Conservation (phyloP, 148 eudicot species). For the Silene latifolia region DNA sequence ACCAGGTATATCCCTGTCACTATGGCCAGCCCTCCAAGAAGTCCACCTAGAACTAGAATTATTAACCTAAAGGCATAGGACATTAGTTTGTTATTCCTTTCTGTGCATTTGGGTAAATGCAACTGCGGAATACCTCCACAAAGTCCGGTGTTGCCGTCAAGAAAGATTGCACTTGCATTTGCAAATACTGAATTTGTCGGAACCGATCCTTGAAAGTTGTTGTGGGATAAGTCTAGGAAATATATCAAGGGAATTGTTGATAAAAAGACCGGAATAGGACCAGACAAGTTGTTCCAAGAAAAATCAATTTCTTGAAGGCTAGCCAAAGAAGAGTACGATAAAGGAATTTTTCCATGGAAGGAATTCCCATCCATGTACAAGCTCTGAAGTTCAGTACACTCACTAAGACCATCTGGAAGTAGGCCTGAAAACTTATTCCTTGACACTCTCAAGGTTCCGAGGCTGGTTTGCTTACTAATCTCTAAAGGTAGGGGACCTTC, state of each 20-base stretch:
- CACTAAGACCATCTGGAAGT: conserved; percentile 27
- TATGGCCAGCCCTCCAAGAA: conserved; percentile 1
- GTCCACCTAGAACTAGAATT: background rate
- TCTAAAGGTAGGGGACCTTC: conserved; percentile 26
- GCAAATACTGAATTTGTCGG: conserved; percentile 12
- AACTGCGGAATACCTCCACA: conserved; percentile 36
- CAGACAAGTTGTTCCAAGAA: conserved; percentile 39
- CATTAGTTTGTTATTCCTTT: background rate
- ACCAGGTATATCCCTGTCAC: conserved; percentile 6
- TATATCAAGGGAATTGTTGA: conserved; percentile 17
- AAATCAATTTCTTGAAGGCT: conserved; percentile 29
- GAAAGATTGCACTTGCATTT: conserved; percentile 11
- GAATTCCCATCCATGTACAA: conserved; percentile 24
- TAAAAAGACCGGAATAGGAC: conserved; percentile 33
- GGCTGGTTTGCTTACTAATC: conserved; percentile 24
- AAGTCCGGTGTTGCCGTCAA: conserved; percentile 13
- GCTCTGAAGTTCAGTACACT: conserved; percentile 19
- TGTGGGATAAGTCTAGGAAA: conserved; percentile 10
- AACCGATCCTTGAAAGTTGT: conserved; percentile 5
- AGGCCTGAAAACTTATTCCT: conserved; percentile 32
- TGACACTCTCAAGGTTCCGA: conserved; percentile 21
- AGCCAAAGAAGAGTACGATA: conserved; percentile 21
- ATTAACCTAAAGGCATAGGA: background rate
- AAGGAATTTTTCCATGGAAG: conserved; percentile 31
- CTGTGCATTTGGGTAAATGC: conserved; percentile 30